These are phyloP conservation scores for Cercospora beticola DNA, from an alignment of 2,329 filamentous ascomycete genomes.

Conservation along the genomic window DNA sequence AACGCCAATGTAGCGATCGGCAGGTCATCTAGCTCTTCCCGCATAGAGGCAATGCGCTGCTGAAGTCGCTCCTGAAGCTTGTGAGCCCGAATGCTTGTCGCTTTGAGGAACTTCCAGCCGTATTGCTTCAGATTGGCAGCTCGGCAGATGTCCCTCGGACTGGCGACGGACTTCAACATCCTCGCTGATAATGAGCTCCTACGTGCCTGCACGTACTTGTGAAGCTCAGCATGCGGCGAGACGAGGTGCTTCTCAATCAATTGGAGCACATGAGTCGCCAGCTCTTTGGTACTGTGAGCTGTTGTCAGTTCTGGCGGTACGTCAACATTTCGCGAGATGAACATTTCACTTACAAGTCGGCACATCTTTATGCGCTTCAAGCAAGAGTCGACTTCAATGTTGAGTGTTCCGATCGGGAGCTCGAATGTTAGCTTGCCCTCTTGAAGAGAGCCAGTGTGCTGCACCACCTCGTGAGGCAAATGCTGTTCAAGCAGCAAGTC, in stretches of 20 bases:
- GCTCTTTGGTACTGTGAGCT: neutral
- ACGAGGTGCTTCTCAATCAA: neutral
- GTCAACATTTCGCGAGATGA: neutral
- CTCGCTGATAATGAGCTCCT: neutral
- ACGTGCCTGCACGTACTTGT: neutral
- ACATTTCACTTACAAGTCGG: neutral
- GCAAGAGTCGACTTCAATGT: neutral
- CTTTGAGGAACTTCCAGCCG: neutral
- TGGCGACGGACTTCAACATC: neutral
- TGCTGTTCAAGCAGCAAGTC: neutral
- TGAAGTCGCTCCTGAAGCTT: neutral
- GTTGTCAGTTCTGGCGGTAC: neutral
- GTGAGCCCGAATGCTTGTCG: neutral
- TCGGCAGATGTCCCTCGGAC: neutral
- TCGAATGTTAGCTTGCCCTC: neutral
- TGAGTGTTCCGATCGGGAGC: neutral
- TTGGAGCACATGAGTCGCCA: neutral
- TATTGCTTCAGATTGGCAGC: neutral
- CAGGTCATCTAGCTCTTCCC: neutral
- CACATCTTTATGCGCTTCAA: neutral
- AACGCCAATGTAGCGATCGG: neutral
- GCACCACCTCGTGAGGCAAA: neutral
- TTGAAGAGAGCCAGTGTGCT: neutral
- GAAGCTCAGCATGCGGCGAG: neutral
- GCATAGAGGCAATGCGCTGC: neutral